phyloP scores from a whole-genome alignment of 2,329 filamentous ascomycete genomes.

The Epichloe aotearoae region DNA sequence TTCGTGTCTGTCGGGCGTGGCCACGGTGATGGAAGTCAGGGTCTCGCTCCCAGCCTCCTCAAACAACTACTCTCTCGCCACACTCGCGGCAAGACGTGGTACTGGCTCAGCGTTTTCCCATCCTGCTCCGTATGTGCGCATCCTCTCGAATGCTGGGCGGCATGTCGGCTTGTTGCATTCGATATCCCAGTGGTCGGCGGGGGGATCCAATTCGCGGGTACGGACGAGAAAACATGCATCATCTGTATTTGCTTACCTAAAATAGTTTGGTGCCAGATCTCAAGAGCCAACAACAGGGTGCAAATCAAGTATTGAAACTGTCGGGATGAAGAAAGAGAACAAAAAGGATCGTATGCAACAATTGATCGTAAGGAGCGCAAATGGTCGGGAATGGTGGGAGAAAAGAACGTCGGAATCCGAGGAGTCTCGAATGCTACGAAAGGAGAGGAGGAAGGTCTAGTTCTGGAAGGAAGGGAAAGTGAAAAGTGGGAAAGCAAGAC shows the following conservation, averaged over 20 bases:
- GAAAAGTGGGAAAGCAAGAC: not conserved
- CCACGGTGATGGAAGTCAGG: not conserved
- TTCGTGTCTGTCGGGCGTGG: not conserved
- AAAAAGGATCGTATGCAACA: not conserved
- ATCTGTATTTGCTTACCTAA: not conserved
- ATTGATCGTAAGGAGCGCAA: constrained; percentile 1
- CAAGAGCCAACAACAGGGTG: not conserved
- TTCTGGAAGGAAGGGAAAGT: not conserved
- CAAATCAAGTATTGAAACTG: not conserved
- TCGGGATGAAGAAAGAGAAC: not conserved
- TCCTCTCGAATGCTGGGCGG: not conserved
- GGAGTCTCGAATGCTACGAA: not conserved
- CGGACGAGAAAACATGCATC: not conserved
- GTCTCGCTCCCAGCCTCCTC: not conserved
- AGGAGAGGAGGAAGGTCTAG: not conserved
- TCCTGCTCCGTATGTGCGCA: no score
- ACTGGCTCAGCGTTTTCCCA: no score
- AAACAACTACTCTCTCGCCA: not conserved
- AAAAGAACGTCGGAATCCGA: constrained; percentile 2
- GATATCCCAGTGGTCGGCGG: not conserved
- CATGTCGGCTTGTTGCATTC: not conserved
- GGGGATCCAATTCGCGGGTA: not conserved
- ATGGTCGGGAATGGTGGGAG: not conserved
- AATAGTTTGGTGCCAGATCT: not conserved
- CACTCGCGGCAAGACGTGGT: not conserved